Evolutionary conservation across 495 filamentous ascomycete genomes (phyloP).

Genomic region (Aspergillus affinis): DNA sequence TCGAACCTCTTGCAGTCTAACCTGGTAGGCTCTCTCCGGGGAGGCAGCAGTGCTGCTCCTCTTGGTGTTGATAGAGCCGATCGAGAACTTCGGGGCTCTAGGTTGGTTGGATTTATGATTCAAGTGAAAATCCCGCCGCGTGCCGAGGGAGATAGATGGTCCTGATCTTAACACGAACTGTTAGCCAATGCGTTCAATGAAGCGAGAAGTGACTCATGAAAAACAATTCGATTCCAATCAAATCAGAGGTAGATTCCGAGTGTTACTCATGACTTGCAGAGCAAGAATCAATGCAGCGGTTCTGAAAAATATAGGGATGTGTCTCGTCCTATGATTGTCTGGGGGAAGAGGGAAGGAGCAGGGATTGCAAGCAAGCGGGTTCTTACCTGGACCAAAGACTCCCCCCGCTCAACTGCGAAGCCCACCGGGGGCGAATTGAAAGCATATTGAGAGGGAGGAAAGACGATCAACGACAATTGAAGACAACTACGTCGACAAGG

Average conservation of each 20-base stretch:
- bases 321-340: conserved; percentile 51
- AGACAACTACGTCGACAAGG: conserved; percentile 10
- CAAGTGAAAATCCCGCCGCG: conserved; percentile 4
- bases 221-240: background rate
- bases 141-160: conserved; percentile 12
- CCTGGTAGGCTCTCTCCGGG: conserved; percentile 40
- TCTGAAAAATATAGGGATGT: conserved; percentile 53
- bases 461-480: background rate
- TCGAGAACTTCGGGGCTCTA: background rate
- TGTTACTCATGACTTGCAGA: conserved; percentile 40
- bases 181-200: conserved; percentile 7
- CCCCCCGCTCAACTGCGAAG: conserved; percentile 26
- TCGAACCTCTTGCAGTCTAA: conserved; percentile 52
- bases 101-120: conserved; percentile 11
- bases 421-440: conserved; percentile 37
- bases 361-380: conserved; percentile 11
- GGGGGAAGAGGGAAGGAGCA: conserved; percentile 8
- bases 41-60: conserved; percentile 35
- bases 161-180: conserved; percentile 28
- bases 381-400: conserved; percentile 39
- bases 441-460: conserved; percentile 31
- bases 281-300: conserved; percentile 92
- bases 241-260: conserved; percentile 26
- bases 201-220: background rate
- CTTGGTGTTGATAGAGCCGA: conserved; percentile 9